Percentiles rank a stretch among this genome's conserved stretches.
Evolutionary conservation across 306 rosid species (phyloP).

Genomic region (Quercus alba): DNA sequence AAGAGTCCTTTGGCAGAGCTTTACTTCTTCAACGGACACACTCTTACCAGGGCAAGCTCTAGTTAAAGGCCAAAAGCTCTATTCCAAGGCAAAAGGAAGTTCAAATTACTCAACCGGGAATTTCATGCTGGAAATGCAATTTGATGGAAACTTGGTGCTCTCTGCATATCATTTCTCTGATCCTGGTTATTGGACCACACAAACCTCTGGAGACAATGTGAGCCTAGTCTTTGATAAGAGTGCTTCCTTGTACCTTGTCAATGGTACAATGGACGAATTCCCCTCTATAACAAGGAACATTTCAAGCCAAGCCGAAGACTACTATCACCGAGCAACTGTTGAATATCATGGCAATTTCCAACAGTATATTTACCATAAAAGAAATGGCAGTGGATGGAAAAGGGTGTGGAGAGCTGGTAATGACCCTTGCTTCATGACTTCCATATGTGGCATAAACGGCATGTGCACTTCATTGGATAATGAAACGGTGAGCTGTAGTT

Average conservation of each 20-base stretch:
- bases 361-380: constrained; percentile 26
- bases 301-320: constrained; percentile 24
- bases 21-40: constrained; percentile 6
- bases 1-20: constrained; percentile 9
- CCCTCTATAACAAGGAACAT: neutral
- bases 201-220: neutral
- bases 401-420: constrained; percentile 29
- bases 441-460: constrained; percentile 26
- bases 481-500: constrained; percentile 17
- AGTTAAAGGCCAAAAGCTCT: neutral
- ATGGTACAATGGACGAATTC: neutral
- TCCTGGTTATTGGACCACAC: constrained; percentile 24
- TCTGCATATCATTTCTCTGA: constrained; percentile 10
- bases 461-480: constrained; percentile 33
- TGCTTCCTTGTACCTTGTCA: constrained; percentile 5
- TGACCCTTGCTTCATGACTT: constrained; percentile 23
- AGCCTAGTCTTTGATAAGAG: constrained; percentile 19
- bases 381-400: constrained; percentile 22
- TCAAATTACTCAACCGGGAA: constrained; percentile 25
- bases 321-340: constrained; percentile 24
- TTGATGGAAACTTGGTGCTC: constrained; percentile 19
- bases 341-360: constrained; percentile 29
- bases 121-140: constrained; percentile 17
- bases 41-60: constrained; percentile 21
- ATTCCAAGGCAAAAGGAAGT: constrained; percentile 16